Evolutionary conservation across 164 flowering plant species (phyloP).

Genomic region (Liriodendron chinense): DNA sequence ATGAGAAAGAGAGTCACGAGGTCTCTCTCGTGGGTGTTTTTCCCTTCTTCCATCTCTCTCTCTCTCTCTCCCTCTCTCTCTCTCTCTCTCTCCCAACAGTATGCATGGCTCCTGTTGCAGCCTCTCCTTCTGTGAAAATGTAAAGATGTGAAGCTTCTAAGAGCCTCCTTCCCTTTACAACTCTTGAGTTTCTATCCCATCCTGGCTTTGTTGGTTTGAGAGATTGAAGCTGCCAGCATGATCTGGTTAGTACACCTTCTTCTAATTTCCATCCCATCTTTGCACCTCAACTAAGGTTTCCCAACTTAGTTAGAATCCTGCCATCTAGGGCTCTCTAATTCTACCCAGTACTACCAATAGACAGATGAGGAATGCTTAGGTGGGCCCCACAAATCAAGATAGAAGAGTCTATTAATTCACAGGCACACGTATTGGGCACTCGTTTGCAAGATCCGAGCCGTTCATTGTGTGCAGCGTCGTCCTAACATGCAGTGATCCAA

Average conservation of each 20-base stretch:
- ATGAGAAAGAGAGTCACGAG: constrained; percentile 5
- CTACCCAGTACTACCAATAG: background rate
- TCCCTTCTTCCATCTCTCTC: background rate
- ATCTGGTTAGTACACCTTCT: constrained; percentile 42
- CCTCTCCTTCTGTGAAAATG: constrained; percentile 1
- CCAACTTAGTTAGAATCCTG: background rate
- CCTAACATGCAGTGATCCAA: background rate
- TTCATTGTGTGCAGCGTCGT: background rate
- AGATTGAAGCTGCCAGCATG: constrained; percentile 88
- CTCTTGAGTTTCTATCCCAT: background rate
- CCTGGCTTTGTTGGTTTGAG: constrained; percentile 54
- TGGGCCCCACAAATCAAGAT: background rate
- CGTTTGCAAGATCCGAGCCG: background rate
- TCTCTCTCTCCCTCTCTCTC: background rate
- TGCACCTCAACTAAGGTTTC: background rate
- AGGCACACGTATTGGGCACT: background rate
- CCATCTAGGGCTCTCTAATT: no score
- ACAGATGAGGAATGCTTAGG: background rate
- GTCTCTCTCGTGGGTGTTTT: background rate
- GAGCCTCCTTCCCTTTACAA: background rate
- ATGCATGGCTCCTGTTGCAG: constrained; percentile 3
- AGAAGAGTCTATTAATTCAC: background rate
- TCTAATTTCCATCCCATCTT: constrained; percentile 1
- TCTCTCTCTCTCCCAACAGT: background rate
- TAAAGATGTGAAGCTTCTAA: background rate